Evolutionary conservation across 2,329 filamentous ascomycete species (phyloP).

Genomic region (Botrytis elliptica): DNA sequence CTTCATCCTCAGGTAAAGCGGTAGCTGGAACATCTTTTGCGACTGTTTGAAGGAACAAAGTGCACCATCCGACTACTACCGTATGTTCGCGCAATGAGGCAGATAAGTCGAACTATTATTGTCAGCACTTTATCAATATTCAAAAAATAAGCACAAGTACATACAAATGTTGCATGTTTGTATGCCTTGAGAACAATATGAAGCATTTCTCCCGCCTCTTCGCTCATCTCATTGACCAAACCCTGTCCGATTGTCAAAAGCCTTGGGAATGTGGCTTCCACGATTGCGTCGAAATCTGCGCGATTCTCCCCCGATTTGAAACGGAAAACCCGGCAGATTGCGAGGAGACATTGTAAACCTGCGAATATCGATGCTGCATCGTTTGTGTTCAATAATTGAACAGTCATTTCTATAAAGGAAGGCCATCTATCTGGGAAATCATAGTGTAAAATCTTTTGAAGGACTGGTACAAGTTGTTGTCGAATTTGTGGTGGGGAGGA

Average conservation of each 20-base stretch:
- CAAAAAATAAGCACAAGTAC: conserved; percentile 40
- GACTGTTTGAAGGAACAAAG: conserved; percentile 87
- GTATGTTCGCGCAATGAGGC: conserved; percentile 74
- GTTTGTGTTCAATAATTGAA: conserved; percentile 83
- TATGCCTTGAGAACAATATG: conserved; percentile 94
- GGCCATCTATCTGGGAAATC: conserved; percentile 97
- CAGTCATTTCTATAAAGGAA: conserved; percentile 86
- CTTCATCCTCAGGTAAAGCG: conserved; percentile 73
- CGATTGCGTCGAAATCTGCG: conserved; percentile 89
- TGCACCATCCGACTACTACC: conserved; percentile 92
- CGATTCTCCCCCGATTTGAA: conserved; percentile 83
- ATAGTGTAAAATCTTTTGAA: conserved; percentile 93
- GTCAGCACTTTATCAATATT: conserved; percentile 37
- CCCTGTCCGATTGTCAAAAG: conserved; percentile 84
- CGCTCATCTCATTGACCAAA: conserved; percentile 83
- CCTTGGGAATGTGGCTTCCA: conserved; percentile 85
- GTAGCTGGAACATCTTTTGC: conserved; percentile 78
- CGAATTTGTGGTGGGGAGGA: conserved; percentile 77
- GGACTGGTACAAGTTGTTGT: conserved; percentile 87
- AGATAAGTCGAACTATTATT: conserved; percentile 76
- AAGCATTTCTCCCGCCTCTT: conserved; percentile 96
- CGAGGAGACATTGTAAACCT: conserved; percentile 88
- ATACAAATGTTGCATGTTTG: conserved; percentile 95
- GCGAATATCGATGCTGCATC: conserved; percentile 86
- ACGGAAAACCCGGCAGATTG: conserved; percentile 91